Percentiles rank a stretch among this genome's conserved stretches.
phyloP scores from a whole-genome alignment of 306 rosid genomes.

The Acacia crassicarpa region DNA sequence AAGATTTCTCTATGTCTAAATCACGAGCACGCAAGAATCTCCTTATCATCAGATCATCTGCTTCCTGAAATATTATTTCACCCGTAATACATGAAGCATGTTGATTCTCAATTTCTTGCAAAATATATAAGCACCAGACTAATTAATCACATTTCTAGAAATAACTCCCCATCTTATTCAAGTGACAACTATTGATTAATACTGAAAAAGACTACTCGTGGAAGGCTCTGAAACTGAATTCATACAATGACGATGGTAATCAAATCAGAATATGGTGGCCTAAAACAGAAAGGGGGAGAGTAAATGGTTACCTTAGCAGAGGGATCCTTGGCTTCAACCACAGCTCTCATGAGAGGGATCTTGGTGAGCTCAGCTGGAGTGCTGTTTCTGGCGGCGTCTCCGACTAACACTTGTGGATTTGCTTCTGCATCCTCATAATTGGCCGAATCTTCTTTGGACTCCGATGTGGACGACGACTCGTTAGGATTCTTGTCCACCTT shows the following conservation, averaged over 20 bases:
- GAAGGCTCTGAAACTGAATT: not conserved
- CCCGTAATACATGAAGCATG: not conserved
- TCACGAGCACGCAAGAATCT: conserved; percentile 63
- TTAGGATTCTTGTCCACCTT: not conserved
- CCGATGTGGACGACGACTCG: not conserved
- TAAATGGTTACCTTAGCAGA: not conserved
- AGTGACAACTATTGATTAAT: not conserved
- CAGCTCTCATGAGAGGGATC: conserved; percentile 17
- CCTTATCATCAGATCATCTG: conserved; percentile 56
- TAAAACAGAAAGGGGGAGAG: not conserved
- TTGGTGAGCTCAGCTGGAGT: conserved; percentile 35
- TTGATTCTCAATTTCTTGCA: not conserved
- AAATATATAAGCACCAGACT: not conserved
- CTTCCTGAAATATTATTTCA: conserved; percentile 42
- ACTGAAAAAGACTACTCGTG: not conserved
- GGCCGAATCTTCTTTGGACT: conserved; percentile 2
- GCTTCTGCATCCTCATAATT: not conserved
- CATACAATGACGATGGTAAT: not conserved
- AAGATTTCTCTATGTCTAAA: conserved; percentile 51
- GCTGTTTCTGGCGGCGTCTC: conserved; percentile 11
- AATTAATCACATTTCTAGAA: not conserved
- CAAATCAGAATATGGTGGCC: not conserved
- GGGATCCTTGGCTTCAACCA: not conserved
- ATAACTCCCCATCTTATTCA: not conserved
- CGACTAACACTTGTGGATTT: not conserved